These are phyloP conservation scores for Sporothrix protearum DNA, from an alignment of 2,329 filamentous ascomycete species.

Conservation along the genomic window DNA sequence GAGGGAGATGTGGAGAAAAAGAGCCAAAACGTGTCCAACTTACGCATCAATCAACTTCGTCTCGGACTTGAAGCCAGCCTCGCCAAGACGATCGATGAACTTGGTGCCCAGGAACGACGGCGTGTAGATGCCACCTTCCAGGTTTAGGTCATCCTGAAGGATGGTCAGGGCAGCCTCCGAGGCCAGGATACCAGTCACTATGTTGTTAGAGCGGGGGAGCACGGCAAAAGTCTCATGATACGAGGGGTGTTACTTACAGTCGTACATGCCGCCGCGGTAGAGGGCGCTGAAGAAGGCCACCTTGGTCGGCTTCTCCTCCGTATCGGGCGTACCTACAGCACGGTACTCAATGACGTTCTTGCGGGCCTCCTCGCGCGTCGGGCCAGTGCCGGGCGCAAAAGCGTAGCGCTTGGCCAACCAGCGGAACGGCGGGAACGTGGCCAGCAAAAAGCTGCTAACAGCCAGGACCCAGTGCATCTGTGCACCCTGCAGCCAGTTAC, in stretches of 20 bases:
- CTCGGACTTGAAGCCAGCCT: conserved; percentile 61
- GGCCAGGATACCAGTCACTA: conserved; percentile 63
- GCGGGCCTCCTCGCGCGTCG: conserved; percentile 49
- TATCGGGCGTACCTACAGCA: conserved; percentile 61
- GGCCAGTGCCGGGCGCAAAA: conserved; percentile 54
- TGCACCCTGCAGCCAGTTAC: conserved; percentile 50
- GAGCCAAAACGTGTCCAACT: not conserved
- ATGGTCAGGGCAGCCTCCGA: conserved; percentile 63
- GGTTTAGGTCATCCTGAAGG: conserved; percentile 57
- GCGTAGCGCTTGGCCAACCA: conserved; percentile 44
- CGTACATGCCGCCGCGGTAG: conserved; percentile 61
- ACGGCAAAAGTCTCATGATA: not conserved
- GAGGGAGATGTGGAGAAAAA: not conserved
- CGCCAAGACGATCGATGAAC: conserved; percentile 60
- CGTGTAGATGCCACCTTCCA: conserved; percentile 67
- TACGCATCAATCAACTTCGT: conserved; percentile 38
- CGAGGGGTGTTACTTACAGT: conserved; percentile 46
- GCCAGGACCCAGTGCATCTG: conserved; percentile 48
- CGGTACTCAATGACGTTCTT: conserved; percentile 62
- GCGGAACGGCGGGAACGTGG: conserved; percentile 45
- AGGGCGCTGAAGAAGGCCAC: conserved; percentile 54
- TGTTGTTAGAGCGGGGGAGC: conserved; percentile 11
- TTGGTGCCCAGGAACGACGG: conserved; percentile 66
- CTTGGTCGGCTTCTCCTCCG: conserved; percentile 36
- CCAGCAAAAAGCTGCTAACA: conserved; percentile 44